A percentile compares a stretch with the other conserved stretches of the same genome.
Evolutionary conservation across 305 asterid genomes (phyloP).

Genomic region (Fraxinus platypoda): DNA sequence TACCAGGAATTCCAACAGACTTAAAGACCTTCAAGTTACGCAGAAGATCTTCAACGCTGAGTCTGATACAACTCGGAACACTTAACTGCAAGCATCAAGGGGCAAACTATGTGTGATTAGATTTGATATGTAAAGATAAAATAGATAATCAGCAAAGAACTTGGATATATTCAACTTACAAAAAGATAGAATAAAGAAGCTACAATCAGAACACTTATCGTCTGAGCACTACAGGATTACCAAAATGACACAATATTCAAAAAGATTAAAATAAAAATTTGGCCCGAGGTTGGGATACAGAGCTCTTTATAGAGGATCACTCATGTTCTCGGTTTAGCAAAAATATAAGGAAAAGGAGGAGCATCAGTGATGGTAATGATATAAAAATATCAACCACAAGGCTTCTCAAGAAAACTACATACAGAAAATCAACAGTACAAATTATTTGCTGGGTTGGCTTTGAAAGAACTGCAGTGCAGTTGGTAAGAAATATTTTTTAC

Average conservation of each 20-base stretch:
- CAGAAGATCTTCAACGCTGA: slow-evolving; percentile 37
- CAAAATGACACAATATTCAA: neutral
- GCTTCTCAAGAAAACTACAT: neutral
- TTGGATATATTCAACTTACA: neutral
- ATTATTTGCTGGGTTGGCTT: neutral
- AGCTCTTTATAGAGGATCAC: neutral
- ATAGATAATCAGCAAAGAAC: neutral
- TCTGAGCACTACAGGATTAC: neutral
- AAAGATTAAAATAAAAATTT: neutral
- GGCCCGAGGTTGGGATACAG: neutral
- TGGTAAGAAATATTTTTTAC: neutral
- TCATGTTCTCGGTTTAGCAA: neutral
- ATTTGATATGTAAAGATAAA: neutral
- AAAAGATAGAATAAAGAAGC: neutral
- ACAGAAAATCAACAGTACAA: neutral
- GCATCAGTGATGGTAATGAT: neutral
- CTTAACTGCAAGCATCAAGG: slow-evolving; percentile 44
- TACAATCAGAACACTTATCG: neutral
- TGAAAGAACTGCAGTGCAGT: neutral
- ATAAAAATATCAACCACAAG: neutral
- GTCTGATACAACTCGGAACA: slow-evolving; percentile 45
- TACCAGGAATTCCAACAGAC: slow-evolving; percentile 41
- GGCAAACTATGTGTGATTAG: neutral
- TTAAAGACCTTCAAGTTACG: slow-evolving; percentile 39
- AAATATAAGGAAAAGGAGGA: neutral